A percentile compares a stretch with the other conserved stretches of the same genome.
Conservation (phyloP, 768 basidiomycete species). For the Gloeophyllum trabeum region DNA sequence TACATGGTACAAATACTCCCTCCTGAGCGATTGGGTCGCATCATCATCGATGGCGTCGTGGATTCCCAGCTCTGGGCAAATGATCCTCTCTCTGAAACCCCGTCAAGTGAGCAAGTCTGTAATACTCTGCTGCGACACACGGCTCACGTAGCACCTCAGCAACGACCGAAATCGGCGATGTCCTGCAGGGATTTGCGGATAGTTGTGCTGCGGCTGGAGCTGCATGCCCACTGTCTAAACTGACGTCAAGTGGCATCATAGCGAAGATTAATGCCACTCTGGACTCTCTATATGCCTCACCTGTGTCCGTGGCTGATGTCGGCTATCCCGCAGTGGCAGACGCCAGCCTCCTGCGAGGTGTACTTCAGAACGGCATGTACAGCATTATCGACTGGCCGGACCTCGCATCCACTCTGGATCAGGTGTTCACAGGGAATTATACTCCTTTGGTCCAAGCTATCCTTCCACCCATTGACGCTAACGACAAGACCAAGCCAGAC, state of each 20-base stretch:
- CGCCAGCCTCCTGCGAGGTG: background rate
- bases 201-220: background rate
- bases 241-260: background rate
- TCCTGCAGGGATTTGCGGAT: background rate
- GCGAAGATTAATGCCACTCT: background rate
- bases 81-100: background rate
- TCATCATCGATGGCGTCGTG: conserved; percentile 1
- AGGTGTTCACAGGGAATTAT: background rate
- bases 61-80: background rate
- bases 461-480: too few species aligned
- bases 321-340: background rate
- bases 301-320: background rate
- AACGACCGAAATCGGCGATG: background rate
- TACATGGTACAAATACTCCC: background rate
- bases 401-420: background rate
- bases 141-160: background rate
- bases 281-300: background rate
- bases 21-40: background rate
- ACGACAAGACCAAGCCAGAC: too few species aligned
- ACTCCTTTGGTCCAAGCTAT: too few species aligned
- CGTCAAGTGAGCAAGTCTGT: background rate
- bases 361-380: background rate
- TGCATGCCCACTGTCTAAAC: background rate
- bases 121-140: background rate
- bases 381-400: background rate